Conservation (phyloP, 768 basidiomycete species). For the Solioccasus polychromus region DNA sequence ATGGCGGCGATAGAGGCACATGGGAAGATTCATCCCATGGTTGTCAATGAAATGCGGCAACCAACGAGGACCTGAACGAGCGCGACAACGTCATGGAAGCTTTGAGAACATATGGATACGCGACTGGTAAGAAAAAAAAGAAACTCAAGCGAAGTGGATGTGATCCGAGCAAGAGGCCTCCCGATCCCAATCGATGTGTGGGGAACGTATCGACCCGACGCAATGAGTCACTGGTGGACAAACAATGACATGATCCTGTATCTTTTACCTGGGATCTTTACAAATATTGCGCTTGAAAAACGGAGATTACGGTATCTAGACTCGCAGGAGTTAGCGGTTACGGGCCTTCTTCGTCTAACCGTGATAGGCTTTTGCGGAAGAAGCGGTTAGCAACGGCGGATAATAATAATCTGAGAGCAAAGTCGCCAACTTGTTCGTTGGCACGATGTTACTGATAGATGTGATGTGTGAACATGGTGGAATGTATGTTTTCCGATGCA, state of each 20-base stretch:
- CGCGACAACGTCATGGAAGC: conserved; percentile 12
- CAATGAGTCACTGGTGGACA: conserved; percentile 4
- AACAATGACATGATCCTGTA: conserved; percentile 10
- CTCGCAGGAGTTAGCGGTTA: conserved; percentile 28
- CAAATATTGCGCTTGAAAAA: conserved; percentile 10
- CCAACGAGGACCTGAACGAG: conserved; percentile 7
- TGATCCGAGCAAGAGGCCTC: conserved; percentile 3
- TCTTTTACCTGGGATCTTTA: conserved; percentile 14
- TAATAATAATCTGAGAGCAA: conserved; percentile 16
- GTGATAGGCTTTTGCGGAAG: conserved; percentile 37
- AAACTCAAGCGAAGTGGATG: conserved; percentile 7
- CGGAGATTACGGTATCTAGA: conserved; percentile 36
- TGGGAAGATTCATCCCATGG: conserved; percentile 21
- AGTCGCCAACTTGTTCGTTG: neutral
- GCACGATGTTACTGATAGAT: neutral
- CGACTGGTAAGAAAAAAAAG: neutral
- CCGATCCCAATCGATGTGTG: conserved; percentile 7
- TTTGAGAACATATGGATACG: conserved; percentile 5
- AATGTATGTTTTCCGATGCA: neutral
- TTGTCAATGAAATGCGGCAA: conserved; percentile 17
- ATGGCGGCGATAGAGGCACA: conserved; percentile 27
- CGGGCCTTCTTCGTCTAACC: conserved; percentile 15
- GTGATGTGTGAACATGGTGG: neutral
- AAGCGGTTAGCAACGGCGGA: conserved; percentile 11
- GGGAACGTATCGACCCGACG: conserved; percentile 5